Conservation (phyloP, 169 alveolate species). For the Plasmodium coatneyi region DNA sequence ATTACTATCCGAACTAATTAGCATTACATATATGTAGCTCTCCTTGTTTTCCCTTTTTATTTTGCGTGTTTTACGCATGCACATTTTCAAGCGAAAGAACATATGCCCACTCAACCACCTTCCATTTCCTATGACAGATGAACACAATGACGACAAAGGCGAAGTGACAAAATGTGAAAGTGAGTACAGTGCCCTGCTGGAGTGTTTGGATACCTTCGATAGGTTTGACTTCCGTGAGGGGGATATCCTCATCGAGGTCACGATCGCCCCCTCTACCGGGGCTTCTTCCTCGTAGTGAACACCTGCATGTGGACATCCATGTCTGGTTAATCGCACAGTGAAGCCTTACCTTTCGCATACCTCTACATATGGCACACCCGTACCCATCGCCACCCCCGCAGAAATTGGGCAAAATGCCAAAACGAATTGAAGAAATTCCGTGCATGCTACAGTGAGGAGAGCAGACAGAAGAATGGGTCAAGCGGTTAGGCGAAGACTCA, state of each 20-base stretch:
- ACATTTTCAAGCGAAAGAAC: background rate
- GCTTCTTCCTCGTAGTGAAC: background rate
- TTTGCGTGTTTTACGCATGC: background rate
- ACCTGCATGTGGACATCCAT: background rate
- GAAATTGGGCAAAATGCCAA: slow-evolving; percentile 81
- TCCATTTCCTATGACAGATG: background rate
- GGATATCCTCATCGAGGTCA: background rate
- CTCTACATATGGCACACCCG: background rate
- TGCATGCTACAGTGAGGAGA: background rate
- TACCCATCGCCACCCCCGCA: background rate
- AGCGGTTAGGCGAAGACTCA: background rate
- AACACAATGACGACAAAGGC: slow-evolving; percentile 77
- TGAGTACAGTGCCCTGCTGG: slow-evolving; percentile 75
- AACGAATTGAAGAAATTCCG: slow-evolving; percentile 65
- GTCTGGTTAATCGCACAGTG: background rate
- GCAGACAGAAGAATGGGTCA: background rate
- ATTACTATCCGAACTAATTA: background rate
- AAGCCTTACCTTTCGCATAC: background rate
- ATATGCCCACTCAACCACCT: background rate
- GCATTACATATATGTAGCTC: background rate
- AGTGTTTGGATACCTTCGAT: slow-evolving; percentile 77
- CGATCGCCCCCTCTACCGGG: background rate
- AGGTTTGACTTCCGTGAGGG: slow-evolving; percentile 60
- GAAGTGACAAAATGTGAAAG: slow-evolving; percentile 79
- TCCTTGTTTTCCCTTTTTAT: background rate